A percentile compares a stretch with the other conserved stretches of the same genome.
phyloP scores from a whole-genome alignment of 176 grass and related monocot genomes.

The Hordeum vulgare region MorexV3_pseudomolecules_assembly NC_058521.1:605826136-605826635 shows the following conservation, averaged over 20 bases:
- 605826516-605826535: conserved; percentile 88
- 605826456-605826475: conserved; percentile 91
- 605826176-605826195: conserved; percentile 81
- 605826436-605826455: conserved; percentile 41
- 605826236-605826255: conserved; percentile 1
- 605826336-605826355: conserved; percentile 95
- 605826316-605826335: conserved; percentile 91
- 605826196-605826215: background rate
- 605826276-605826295: conserved; percentile 84
- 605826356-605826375: conserved; percentile 88
- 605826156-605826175: conserved; percentile 97
- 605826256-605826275: conserved; percentile 60
- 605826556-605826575: conserved; percentile 72
- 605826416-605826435: conserved; percentile 27
- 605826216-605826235: conserved; percentile 15
- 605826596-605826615: background rate
- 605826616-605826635: background rate
- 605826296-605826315: conserved; percentile 83
- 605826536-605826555: conserved; percentile 98
- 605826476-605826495: conserved; percentile 86
- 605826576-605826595: conserved; percentile 3
- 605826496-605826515: conserved; percentile 97
- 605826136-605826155: conserved; percentile 98
- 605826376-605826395: conserved; percentile 46
- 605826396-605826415: background rate